These are phyloP conservation scores for Mycena maculata DNA, from an alignment of 768 basidiomycete species.

Conservation along the genomic window DNA sequence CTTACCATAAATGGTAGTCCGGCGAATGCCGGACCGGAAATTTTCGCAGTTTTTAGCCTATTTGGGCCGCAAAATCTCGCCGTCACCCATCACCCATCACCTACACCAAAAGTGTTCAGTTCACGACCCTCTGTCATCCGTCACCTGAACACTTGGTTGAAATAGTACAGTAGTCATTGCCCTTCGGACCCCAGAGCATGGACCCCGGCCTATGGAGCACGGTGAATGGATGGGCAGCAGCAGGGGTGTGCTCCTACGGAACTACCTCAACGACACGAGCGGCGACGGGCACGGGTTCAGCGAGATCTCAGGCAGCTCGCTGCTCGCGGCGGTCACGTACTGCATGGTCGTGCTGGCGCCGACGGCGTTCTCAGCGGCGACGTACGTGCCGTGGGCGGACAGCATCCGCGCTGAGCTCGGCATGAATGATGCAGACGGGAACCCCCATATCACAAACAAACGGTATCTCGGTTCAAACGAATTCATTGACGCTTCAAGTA, in stretches of 20 bases:
- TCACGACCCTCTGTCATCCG: too few relatives aligned
- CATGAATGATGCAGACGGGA: not conserved
- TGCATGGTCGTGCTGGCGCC: constrained; percentile 43
- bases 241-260: constrained; percentile 51
- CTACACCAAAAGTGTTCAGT: too few relatives aligned
- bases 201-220: constrained; percentile 38
- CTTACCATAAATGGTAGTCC: too few relatives aligned
- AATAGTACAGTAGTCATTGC: too few relatives aligned
- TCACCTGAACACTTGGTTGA: too few relatives aligned
- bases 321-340: constrained; percentile 54
- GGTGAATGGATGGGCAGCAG: constrained; percentile 39
- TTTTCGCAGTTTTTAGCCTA: too few relatives aligned
- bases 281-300: constrained; percentile 52
- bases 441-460: constrained; percentile 31
- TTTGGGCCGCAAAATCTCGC: too few relatives aligned
- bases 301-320: constrained; percentile 56
- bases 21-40: too few relatives aligned
- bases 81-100: too few relatives aligned
- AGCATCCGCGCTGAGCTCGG: constrained; percentile 37
- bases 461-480: too few relatives aligned
- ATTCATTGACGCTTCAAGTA: too few relatives aligned
- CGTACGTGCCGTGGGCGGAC: constrained; percentile 43
- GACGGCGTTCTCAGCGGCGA: constrained; percentile 25
- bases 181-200: constrained; percentile 32
- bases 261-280: constrained; percentile 52